Percentiles rank a stretch among this genome's conserved stretches.
Conservation (phyloP, 1,284 basidiomycete genomes). For the Boletellus sp. region DNA sequence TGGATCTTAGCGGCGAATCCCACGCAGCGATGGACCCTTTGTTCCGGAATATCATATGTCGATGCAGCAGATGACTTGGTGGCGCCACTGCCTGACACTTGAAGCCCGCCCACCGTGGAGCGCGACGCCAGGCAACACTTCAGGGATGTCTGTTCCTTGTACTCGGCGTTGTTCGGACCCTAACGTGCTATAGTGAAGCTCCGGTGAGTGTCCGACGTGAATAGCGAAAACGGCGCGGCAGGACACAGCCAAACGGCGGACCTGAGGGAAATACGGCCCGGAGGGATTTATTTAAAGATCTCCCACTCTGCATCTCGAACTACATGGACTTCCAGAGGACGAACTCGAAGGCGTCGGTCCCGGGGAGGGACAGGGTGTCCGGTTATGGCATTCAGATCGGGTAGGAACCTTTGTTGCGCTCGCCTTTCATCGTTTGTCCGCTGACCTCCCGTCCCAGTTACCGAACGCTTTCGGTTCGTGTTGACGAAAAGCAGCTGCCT, state of each 20-base stretch:
- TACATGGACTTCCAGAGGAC: constrained; percentile 20
- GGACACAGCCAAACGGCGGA: background rate
- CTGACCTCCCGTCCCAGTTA: constrained; percentile 29
- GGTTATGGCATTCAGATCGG: constrained; percentile 33
- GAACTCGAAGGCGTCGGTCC: constrained; percentile 14
- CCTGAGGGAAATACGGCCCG: background rate
- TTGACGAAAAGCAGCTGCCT: constrained; percentile 28
- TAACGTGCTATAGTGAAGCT: background rate
- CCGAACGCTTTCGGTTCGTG: constrained; percentile 40
- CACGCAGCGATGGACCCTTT: background rate
- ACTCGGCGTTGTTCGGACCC: background rate
- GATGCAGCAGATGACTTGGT: too few species aligned
- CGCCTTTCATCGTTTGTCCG: background rate
- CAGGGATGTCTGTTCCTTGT: background rate
- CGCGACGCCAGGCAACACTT: too few species aligned
- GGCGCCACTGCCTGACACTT: too few species aligned
- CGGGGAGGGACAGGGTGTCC: constrained; percentile 16
- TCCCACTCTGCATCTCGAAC: background rate
- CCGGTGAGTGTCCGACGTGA: background rate
- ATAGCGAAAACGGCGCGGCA: background rate
- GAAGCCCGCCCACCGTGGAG: too few species aligned
- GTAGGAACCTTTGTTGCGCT: constrained; percentile 1
- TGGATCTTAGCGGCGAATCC: background rate
- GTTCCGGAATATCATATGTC: too few species aligned
- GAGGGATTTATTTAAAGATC: background rate